Evolutionary conservation across 2,329 filamentous ascomycete genomes (phyloP).

Genomic region (Cryphonectria naterciae): DNA sequence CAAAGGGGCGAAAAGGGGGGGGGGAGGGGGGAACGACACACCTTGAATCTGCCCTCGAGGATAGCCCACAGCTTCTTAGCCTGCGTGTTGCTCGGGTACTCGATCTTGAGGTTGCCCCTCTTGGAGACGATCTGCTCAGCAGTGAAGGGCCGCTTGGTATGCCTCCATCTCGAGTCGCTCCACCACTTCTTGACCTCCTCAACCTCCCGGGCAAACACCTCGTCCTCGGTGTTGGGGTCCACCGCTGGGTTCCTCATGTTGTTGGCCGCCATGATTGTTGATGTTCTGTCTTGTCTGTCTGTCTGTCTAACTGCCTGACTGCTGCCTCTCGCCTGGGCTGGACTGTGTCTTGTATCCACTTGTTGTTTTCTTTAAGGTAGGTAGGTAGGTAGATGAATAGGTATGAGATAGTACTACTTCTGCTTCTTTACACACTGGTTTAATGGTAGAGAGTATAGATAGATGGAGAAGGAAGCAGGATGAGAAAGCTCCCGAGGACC

Average conservation of each 20-base stretch:
- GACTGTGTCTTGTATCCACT: background rate
- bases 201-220: constrained; percentile 80
- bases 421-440: background rate
- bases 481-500: background rate
- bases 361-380: background rate
- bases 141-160: constrained; percentile 90
- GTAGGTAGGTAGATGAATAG: background rate
- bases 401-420: background rate
- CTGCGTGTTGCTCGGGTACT: constrained; percentile 87
- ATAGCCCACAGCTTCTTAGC: constrained; percentile 95
- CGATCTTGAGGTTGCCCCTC: constrained; percentile 85
- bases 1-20: background rate
- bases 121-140: constrained; percentile 97
- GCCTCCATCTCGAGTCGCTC: constrained; percentile 87
- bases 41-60: constrained; percentile 83
- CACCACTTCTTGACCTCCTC: constrained; percentile 92
- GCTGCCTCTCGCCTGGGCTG: background rate
- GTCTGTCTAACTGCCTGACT: background rate
- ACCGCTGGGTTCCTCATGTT: constrained; percentile 65
- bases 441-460: background rate
- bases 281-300: background rate
- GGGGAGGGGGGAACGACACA: constrained; percentile 44
- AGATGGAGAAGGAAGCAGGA: background rate
- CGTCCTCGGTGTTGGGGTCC: constrained; percentile 61
- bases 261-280: constrained; percentile 59